phyloP scores from a whole-genome alignment of 306 rosid species.

The Vigna mungo region DNA sequence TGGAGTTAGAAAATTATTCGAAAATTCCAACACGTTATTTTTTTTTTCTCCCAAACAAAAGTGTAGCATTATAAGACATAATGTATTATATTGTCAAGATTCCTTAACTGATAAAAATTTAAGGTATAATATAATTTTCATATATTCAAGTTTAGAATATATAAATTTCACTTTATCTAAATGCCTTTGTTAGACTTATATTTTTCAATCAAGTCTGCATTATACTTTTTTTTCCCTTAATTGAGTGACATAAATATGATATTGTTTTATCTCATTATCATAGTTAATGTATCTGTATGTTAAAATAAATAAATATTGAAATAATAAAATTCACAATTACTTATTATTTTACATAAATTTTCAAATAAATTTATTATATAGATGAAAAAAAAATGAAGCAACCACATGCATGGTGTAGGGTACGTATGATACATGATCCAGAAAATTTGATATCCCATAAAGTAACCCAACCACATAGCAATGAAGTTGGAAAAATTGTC shows the following conservation, averaged over 20 bases:
- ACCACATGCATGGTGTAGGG: background rate
- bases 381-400: background rate
- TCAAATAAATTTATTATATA: too few species aligned
- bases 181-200: too few species aligned
- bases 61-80: background rate
- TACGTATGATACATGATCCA: background rate
- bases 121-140: background rate
- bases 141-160: too few species aligned
- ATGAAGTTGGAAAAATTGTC: conserved; percentile 1
- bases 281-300: too few species aligned
- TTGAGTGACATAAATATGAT: too few species aligned
- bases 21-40: background rate
- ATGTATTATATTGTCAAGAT: background rate
- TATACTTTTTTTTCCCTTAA: too few species aligned
- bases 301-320: too few species aligned
- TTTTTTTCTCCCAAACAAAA: background rate
- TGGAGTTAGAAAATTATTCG: background rate
- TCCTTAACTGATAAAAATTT: background rate
- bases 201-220: too few species aligned
- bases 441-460: background rate
- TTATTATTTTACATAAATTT: too few species aligned
- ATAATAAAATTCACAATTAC: too few species aligned
- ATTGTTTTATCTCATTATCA: too few species aligned
- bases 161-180: background rate
- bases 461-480: background rate